Evolutionary conservation across 768 basidiomycete species (phyloP).

Genomic region (Chalciporus piperatus): DNA sequence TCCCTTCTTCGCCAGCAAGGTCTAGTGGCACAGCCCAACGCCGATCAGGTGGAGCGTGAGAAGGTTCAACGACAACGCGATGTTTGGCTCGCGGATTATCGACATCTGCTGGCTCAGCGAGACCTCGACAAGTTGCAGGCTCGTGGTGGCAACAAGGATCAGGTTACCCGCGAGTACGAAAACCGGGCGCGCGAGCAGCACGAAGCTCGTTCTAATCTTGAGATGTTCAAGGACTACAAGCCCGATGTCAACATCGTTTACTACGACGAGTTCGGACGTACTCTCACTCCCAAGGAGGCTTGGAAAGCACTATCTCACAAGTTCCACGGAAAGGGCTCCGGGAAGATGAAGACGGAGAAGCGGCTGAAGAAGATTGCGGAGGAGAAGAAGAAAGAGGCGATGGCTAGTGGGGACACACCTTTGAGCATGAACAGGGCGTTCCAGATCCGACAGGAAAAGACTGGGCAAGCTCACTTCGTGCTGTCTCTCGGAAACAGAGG

Average conservation of each 20-base stretch:
- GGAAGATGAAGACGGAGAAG: conserved; percentile 97
- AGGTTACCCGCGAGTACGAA: conserved; percentile 92
- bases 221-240: conserved; percentile 90
- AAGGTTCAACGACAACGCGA: conserved; percentile 80
- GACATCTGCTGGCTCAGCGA: conserved; percentile 68
- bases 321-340: conserved; percentile 97
- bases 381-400: conserved; percentile 90
- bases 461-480: conserved; percentile 95
- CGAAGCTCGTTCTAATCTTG: conserved; percentile 77
- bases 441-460: conserved; percentile 88
- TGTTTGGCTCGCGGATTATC: conserved; percentile 85
- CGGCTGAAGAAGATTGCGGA: conserved; percentile 96
- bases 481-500: conserved; percentile 91
- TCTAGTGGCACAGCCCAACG: conserved; percentile 61
- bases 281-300: conserved; percentile 89
- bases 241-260: conserved; percentile 96
- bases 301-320: conserved; percentile 98
- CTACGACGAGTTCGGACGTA: conserved; percentile 91
- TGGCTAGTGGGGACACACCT: conserved; percentile 95
- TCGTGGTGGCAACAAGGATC: conserved; percentile 83
- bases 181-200: conserved; percentile 90
- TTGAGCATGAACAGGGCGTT: conserved; percentile 94
- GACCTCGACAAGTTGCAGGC: conserved; percentile 77
- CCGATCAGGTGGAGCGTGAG: conserved; percentile 76
- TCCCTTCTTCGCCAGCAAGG: conserved; percentile 90